Base-by-base conservation (phyloP, 2,329 filamentous ascomycete species). In the Gnomoniopsis smithogilvyi region DNA sequence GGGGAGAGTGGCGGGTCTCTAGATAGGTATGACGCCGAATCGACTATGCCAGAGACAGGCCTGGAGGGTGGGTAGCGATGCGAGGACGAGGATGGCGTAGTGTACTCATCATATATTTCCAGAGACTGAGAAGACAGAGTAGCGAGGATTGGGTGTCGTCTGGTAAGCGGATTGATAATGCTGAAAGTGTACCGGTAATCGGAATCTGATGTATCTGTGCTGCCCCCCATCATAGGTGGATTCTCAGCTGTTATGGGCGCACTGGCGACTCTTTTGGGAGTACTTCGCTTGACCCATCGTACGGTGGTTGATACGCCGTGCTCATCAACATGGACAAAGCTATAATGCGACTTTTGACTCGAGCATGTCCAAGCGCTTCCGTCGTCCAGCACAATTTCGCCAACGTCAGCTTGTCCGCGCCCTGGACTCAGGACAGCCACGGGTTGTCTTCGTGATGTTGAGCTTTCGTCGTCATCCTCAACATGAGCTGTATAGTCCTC, bases 141-240 rank as follows among this genome's bases (percentile, higher is more conserved):
- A 1, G 88, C 90, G 73, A 93, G 82, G 67, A 93, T 84, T 4
- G 91, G 90, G 68, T 94, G 90, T 14, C 87, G 84, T 36, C 88
- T 80, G 10, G 82, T 84, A 50, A 82, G 81, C 0, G 89, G 84
- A 65, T 89, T 84, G 66, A 94, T 86, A 62, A 91, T 84, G 74
- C 88, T 92, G 69, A 94, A 94, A 10, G 85, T 91, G 75, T 87
- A 93, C 51, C 54, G 58, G 11, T 67, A 66, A 12, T 66, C 66
- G 7, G 64, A 62, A 1, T 68, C 69, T 59, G 65, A 54, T 19
- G 65, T 14, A 52, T 54, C 14, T 50, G 38, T 63, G 57, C 63
- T 56, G 63, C 68, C 56, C 66, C 67, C 19, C 17, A 67, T 64
- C 15, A 66, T 65, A 11, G 47, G 17, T 33, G 41, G 51, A 34